A percentile compares a stretch with the other conserved stretches of the same genome.
phyloP scores from a whole-genome alignment of 345 rosid species.

The Brassica rapa region DNA sequence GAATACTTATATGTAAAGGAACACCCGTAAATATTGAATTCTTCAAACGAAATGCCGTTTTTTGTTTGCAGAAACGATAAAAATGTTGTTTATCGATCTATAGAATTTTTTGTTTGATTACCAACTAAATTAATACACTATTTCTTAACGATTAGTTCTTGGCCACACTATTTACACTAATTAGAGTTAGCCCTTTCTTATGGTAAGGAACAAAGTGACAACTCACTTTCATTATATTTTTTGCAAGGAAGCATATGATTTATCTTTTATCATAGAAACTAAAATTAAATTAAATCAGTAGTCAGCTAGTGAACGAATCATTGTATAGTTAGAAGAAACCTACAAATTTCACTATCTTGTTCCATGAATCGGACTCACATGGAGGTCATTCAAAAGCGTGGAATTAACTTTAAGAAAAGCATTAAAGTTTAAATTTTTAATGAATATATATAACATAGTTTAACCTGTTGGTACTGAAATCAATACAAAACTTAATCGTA shows the following conservation, averaged over 20 bases:
- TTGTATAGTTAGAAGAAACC: background rate
- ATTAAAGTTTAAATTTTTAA: conserved; percentile 16
- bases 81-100: no score
- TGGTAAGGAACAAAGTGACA: background rate
- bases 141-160: background rate
- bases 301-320: conserved; percentile 22
- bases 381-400: conserved; percentile 38
- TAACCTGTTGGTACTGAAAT: conserved; percentile 31
- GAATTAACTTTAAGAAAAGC: conserved; percentile 33
- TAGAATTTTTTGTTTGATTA: background rate
- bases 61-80: no score
- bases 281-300: background rate
- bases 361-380: conserved; percentile 36
- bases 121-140: background rate
- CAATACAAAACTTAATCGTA: conserved; percentile 36
- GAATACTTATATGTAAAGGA: no score
- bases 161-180: background rate
- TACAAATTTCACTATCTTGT: conserved; percentile 5
- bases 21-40: no score
- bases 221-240: background rate
- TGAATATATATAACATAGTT: conserved; percentile 12
- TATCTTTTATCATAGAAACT: background rate
- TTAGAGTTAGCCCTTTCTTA: background rate
- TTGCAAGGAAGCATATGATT: background rate
- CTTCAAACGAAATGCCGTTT: background rate